Percentiles rank a stretch among this genome's conserved stretches.
Evolutionary conservation across 345 rosid species (phyloP).

Genomic region (Diplotaxis tenuifolia): DNA sequence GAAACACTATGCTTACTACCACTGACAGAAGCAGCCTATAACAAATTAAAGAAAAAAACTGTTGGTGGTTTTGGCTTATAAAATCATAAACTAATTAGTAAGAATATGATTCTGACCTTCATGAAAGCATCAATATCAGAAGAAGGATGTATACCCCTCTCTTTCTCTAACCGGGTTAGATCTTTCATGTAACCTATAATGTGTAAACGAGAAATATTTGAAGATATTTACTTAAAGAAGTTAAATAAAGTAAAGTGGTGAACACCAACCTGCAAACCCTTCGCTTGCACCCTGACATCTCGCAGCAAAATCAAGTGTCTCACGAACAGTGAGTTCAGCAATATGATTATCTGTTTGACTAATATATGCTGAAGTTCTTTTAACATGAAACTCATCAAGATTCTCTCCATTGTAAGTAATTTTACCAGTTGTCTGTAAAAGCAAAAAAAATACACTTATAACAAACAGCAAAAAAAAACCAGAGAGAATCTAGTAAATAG

Average conservation of each 20-base stretch:
- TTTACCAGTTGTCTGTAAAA: constrained; percentile 57
- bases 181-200: constrained; percentile 66
- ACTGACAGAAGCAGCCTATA: constrained; percentile 76
- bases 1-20: constrained; percentile 75
- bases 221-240: background rate
- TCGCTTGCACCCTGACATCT: constrained; percentile 87
- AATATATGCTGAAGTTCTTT: constrained; percentile 86
- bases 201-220: background rate
- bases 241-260: background rate
- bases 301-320: constrained; percentile 93
- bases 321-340: constrained; percentile 88
- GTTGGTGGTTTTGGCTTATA: background rate
- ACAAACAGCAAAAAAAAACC: background rate
- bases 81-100: background rate
- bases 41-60: constrained; percentile 7
- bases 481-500: background rate
- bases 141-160: constrained; percentile 61
- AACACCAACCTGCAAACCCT: constrained; percentile 62
- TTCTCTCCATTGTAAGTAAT: constrained; percentile 76
- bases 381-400: constrained; percentile 64
- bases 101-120: constrained; percentile 55
- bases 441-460: background rate
- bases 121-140: constrained; percentile 91
- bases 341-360: constrained; percentile 91
- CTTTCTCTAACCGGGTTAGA: constrained; percentile 65